Percentiles rank a stretch among this genome's conserved stretches.
phyloP scores from a whole-genome alignment of 352 stramenopile genomes.

The Phytopythium boreale region DNA sequence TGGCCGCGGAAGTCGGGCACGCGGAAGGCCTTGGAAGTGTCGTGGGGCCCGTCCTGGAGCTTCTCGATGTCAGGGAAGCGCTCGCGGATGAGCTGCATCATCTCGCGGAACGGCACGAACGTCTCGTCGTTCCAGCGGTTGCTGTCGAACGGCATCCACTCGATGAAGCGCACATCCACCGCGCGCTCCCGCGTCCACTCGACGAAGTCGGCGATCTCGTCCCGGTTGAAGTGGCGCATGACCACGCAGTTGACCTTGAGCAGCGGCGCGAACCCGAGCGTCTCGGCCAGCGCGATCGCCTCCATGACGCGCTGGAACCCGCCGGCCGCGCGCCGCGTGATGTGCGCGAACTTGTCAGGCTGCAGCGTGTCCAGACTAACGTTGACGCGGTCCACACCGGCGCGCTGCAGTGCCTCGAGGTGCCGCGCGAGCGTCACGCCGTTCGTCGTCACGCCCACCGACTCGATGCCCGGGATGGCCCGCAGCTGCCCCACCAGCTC shows the following conservation, averaged over 20 bases:
- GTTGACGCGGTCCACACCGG: slow-evolving; percentile 91
- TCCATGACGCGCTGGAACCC: slow-evolving; percentile 84
- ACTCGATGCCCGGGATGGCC: slow-evolving; percentile 66
- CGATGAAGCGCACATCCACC: slow-evolving; percentile 97
- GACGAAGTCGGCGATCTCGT: slow-evolving; percentile 95
- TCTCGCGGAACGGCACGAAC: slow-evolving; percentile 94
- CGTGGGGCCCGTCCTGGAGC: slow-evolving; percentile 78
- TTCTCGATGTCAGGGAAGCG: slow-evolving; percentile 51
- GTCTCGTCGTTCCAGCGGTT: slow-evolving; percentile 94
- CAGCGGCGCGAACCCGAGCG: slow-evolving; percentile 35
- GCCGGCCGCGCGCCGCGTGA: slow-evolving; percentile 87
- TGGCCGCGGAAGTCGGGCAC: slow-evolving; percentile 62
- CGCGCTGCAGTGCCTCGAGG: slow-evolving; percentile 70
- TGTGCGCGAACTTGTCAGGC: slow-evolving; percentile 87
- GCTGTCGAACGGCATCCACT: slow-evolving; percentile 99
- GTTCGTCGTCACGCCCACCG: slow-evolving; percentile 96
- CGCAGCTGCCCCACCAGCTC: slow-evolving; percentile 47
- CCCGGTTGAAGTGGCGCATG: slow-evolving; percentile 94
- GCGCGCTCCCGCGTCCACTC: slow-evolving; percentile 80
- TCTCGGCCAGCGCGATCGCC: slow-evolving; percentile 71
- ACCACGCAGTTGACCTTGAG: slow-evolving; percentile 99
- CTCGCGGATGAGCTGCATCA: slow-evolving; percentile 63
- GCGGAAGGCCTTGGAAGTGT: slow-evolving; percentile 95
- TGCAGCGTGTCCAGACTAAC: slow-evolving; percentile 96
- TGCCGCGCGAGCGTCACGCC: slow-evolving; percentile 90